Evolutionary conservation across 345 rosid genomes (phyloP).

Genomic region (Pistacia vera): DNA sequence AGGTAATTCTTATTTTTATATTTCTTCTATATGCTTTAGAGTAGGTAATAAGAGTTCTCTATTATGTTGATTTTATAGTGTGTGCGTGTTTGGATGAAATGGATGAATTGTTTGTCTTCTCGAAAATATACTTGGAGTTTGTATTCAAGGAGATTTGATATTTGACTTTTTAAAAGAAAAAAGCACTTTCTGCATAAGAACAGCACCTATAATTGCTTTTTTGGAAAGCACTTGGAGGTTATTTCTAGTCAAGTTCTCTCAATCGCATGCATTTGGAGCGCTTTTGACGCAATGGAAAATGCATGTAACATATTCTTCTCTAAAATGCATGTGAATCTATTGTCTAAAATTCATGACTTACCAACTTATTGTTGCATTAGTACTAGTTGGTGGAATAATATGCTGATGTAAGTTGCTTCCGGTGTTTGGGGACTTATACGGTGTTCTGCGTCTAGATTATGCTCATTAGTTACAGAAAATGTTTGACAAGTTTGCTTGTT

Average conservation of each 20-base stretch:
- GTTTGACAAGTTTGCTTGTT: not conserved
- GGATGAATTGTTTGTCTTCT: too few relatives aligned
- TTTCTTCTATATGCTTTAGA: not conserved
- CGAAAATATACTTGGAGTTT: too few relatives aligned
- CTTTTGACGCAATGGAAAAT: too few relatives aligned
- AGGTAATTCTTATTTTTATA: constrained; percentile 31
- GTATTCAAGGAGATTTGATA: too few relatives aligned
- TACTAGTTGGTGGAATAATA: not conserved
- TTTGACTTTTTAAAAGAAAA: too few relatives aligned
- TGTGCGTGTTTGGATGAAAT: too few relatives aligned
- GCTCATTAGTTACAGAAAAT: not conserved
- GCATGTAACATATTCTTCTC: too few relatives aligned
- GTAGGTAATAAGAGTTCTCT: not conserved
- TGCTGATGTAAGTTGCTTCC: not conserved
- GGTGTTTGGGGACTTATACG: not conserved
- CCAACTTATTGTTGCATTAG: not conserved
- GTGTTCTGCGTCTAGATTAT: not conserved
- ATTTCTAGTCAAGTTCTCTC: too few relatives aligned
- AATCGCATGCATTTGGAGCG: too few relatives aligned
- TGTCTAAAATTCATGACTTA: not conserved
- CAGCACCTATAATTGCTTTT: too few relatives aligned
- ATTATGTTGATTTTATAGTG: not conserved
- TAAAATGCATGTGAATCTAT: not conserved
- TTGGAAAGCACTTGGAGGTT: too few relatives aligned
- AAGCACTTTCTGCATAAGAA: too few relatives aligned